phyloP scores from a whole-genome alignment of 768 basidiomycete genomes.

The Cystofilobasidium macerans region DNA sequence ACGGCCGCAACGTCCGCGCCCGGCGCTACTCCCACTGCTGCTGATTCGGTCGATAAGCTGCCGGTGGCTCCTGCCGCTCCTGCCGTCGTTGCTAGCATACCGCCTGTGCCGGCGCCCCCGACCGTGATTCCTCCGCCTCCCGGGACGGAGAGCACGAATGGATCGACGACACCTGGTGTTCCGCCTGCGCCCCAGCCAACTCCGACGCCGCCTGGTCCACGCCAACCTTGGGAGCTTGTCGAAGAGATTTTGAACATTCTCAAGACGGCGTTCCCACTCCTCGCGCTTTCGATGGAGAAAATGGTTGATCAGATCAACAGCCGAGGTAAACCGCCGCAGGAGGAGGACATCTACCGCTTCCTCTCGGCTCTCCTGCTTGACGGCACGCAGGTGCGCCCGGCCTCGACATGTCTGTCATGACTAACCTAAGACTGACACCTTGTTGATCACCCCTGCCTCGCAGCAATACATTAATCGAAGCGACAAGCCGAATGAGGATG shows the following conservation, averaged over 20 bases:
- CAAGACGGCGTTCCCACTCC: slow-evolving; percentile 89
- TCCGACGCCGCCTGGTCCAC: slow-evolving; percentile 20
- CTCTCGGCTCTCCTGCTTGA: slow-evolving; percentile 49
- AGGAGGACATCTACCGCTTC: slow-evolving; percentile 89
- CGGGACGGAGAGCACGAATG: background rate
- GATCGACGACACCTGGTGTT: slow-evolving; percentile 17
- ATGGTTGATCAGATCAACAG: slow-evolving; percentile 88
- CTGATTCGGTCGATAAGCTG: background rate
- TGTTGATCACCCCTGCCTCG: background rate
- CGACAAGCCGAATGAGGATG: slow-evolving; percentile 38
- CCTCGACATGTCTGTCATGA: background rate
- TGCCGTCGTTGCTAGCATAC: slow-evolving; percentile 7
- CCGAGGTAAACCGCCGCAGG: slow-evolving; percentile 74
- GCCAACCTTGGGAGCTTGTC: slow-evolving; percentile 73
- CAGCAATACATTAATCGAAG: slow-evolving; percentile 41
- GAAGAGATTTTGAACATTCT: slow-evolving; percentile 88
- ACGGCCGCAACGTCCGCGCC: too few relatives aligned
- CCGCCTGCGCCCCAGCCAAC: slow-evolving; percentile 11
- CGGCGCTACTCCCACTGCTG: slow-evolving; percentile 2
- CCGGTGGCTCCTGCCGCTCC: slow-evolving; percentile 20
- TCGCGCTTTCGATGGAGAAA: slow-evolving; percentile 90
- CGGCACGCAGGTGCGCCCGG: slow-evolving; percentile 11
- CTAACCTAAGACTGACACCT: too few relatives aligned
- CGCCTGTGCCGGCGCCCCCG: background rate
- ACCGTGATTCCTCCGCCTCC: background rate